A percentile compares a stretch with the other conserved stretches of the same genome.
These are phyloP conservation scores for Ceratocystis albifundus DNA, from an alignment of 2,329 filamentous ascomycete genomes.

Conservation along the genomic window DNA sequence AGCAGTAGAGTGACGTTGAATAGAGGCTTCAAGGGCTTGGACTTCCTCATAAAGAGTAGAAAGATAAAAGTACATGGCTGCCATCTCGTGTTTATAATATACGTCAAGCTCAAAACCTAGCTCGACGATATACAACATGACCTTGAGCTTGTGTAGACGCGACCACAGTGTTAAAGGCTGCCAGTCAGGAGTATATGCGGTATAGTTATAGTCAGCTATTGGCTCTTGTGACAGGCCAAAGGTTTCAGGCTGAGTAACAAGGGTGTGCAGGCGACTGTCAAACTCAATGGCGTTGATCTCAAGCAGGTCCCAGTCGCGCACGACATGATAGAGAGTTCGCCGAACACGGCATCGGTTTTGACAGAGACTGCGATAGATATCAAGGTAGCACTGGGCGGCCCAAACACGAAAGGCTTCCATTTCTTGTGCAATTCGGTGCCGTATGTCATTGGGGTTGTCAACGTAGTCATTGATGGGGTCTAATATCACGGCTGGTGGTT, in stretches of 20 bases:
- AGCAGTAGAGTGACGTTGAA: neutral
- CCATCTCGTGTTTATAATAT: conserved; percentile 74
- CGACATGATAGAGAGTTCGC: conserved; percentile 75
- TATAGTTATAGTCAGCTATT: conserved; percentile 43
- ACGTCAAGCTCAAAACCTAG: conserved; percentile 89
- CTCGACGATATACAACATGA: conserved; percentile 79
- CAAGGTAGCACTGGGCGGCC: conserved; percentile 61
- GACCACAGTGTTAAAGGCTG: conserved; percentile 55
- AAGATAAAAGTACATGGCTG: conserved; percentile 85
- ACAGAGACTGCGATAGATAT: conserved; percentile 71
- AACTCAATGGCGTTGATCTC: conserved; percentile 53
- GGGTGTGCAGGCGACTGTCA: conserved; percentile 53
- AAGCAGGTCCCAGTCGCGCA: conserved; percentile 71
- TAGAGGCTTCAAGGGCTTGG: conserved; percentile 22
- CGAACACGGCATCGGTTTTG: conserved; percentile 84
- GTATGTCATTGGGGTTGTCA: conserved; percentile 60
- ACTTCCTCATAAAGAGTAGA: conserved; percentile 32
- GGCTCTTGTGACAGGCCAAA: conserved; percentile 33
- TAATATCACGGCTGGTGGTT: conserved; percentile 60
- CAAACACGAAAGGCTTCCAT: conserved; percentile 59
- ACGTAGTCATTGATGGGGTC: conserved; percentile 64
- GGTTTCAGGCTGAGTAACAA: conserved; percentile 45
- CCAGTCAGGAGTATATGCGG: conserved; percentile 4
- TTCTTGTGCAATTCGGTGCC: conserved; percentile 58
- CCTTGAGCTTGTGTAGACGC: conserved; percentile 77